Evolutionary conservation across 192 early-diverging fungal genomes (phyloP), one percentile per base, ranked within the genome.

Genomic region (Backusella luteola): DNA sequence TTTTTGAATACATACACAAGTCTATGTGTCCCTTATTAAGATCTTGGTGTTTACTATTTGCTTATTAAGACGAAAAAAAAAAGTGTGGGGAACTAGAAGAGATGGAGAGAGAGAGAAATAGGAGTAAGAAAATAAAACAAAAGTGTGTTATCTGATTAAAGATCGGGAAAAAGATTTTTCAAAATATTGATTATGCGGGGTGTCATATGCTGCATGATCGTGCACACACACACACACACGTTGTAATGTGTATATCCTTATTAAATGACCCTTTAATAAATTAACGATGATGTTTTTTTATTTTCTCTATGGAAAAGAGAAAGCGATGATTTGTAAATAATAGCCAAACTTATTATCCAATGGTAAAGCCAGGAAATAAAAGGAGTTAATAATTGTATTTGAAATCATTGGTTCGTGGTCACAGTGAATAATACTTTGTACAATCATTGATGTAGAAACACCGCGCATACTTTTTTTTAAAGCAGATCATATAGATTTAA

Each of bases 381-480:
- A 29, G 56, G 56, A 63, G 56, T 63, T 63, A 11, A 23, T 63
- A 63, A 63, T 63, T 63, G 56, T 0, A 29, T 29, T 29, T 63
- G 8, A 63, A 49, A 63, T 63, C 56, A 63, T 63, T 63, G 56
- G 56, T 63, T 63, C 56, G 26, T 29, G 56, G 23, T 63, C 56
- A 26, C 26, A 23, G 56, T 63, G 56, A 63, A 63, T 56, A 26
- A 21, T 26, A 63, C 23, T 63, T 63, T 63, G 56, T 63, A 59
- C 56, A 59, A 59, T 59, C 23, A 26, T 29, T 4, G 23, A 49
- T 17, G 3, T 59, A 26, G 56, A 59, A 59, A 59, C 56, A 59
- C 56, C 56, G 56, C 56, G 56, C 56, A 59, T 29, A 49, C 56
- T 59, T 59, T 63, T 63, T 63, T 63, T 39, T 29, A 63, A 63